Base-by-base conservation (phyloP, 495 filamentous ascomycete genomes). In the Ramalina intermedia region DNA sequence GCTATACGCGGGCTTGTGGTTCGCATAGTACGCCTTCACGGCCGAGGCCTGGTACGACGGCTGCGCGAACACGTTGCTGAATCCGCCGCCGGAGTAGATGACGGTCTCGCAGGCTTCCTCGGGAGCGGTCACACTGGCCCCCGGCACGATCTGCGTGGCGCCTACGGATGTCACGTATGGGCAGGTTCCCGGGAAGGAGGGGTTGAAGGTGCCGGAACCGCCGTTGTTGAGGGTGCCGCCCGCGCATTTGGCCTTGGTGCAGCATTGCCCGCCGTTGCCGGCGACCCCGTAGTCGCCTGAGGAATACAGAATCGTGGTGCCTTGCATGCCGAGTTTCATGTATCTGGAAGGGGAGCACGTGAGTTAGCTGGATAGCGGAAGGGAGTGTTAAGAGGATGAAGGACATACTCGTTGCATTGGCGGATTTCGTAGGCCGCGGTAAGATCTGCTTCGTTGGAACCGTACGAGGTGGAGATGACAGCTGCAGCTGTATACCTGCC, bases 401-500 rank as follows among this genome's bases (percentile, higher is more conserved):
- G 29, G 12, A 21, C 21, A 2, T 43, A 69, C 56, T 70, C 62
- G 40, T 63, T 51, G 58, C 69, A 67, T 54, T 69, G 61, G 6
- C 65, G 64, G 33, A 56, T 50, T 50, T 61, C 56, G 47, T 66
- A 73, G 20, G 55, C 58, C 18, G 56, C 58, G 24, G 67, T 63
- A 16, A 62, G 56, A 44, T 58, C 57, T 18, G 49, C 51, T 47
- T 73, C 70, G 41, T 60, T 61, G 29, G 60, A 60, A 13, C 61
- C 64, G 44, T 73, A 73, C 4, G 67, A 70, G 36, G 64, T 65
- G 20, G 66, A 69, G 46, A 73, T 68, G 21, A 73, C 70, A 33
- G 68, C 66, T 8, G 70, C 64, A 18, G 68, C 58, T n/a, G 64
- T 55, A 43, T 59, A 64, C 8, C 56, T 61, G 43, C 70, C 70